Evolutionary conservation across 2,329 filamentous ascomycete genomes (phyloP).

Genomic region (Diaporthe citriasiana): DNA sequence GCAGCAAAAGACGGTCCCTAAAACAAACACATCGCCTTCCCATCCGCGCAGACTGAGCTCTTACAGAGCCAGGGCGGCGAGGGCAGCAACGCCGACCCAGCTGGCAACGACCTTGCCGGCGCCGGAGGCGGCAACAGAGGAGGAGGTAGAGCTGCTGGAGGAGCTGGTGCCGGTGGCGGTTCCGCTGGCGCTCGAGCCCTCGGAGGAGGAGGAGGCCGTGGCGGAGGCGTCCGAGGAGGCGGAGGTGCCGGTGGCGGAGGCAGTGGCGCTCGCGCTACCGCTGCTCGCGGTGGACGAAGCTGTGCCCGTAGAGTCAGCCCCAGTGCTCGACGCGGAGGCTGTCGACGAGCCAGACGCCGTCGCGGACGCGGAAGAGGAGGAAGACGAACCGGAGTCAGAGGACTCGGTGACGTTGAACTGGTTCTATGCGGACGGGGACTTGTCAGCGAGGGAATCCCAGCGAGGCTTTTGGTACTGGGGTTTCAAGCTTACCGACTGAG

Average conservation of each 20-base stretch:
- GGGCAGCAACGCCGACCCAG: conserved; percentile 37
- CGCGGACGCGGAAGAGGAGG: conserved; percentile 33
- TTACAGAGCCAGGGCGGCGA: conserved; percentile 41
- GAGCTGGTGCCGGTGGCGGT: conserved; percentile 1
- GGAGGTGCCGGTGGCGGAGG: conserved; percentile 24
- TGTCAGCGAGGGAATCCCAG: background rate
- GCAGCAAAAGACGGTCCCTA: background rate
- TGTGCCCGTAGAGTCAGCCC: conserved; percentile 9
- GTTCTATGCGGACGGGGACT: conserved; percentile 23
- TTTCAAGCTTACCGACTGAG: conserved; percentile 41
- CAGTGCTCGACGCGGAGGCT: conserved; percentile 12
- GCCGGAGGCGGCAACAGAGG: conserved; percentile 31
- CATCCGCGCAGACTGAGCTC: background rate
- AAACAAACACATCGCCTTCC: background rate
- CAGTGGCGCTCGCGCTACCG: conserved; percentile 12
- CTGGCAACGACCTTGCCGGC: conserved; percentile 41
- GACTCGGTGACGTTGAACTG: conserved; percentile 40
- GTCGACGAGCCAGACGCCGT: conserved; percentile 25
- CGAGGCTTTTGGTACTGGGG: background rate
- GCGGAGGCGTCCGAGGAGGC: conserved; percentile 8
- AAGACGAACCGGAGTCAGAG: conserved; percentile 34
- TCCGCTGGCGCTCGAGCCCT: conserved; percentile 6
- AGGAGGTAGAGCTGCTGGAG: conserved; percentile 25
- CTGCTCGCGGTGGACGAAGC: conserved; percentile 27
- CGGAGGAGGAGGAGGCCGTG: conserved; percentile 18